Base-by-base conservation (phyloP, 257 asterid species). In the Fraxinus americana region DNA sequence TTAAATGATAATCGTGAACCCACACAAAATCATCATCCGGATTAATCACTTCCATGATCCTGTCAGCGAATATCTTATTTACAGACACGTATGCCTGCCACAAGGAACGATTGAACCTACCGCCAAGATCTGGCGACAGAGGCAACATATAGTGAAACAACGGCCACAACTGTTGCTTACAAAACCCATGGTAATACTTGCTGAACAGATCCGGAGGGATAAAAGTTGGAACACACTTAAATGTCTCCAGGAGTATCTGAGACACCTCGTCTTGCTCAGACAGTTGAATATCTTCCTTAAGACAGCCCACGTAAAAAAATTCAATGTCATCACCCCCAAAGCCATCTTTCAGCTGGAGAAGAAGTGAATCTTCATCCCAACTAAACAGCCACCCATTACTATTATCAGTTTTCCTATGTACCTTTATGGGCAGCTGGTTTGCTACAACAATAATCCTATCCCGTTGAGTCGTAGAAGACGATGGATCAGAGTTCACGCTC, bases 1-100 rank as follows among this genome's bases (percentile, higher is more conserved):
- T 92, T 34, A 92, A 80, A 83, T 92, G 98, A 82, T 92, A 92
- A 79, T 92, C 98, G 68, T 92, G 97, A 68, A 92, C 81, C 98
- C 98, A 92, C 9, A 92, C 98, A 78, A 81, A 92, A 78, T 92
- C 98, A 50, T 92, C 98, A 61, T 92, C 98, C 1, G 98, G 98
- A 54, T 90, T 92, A 68, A 92, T 92, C 80, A 92, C 98, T 81
- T 92, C 98, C 98, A 92, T 91, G 68, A 93, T 93, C 77, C 97
- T 85, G 76, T 93, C 98, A 0, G 98, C 98, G 35, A 93, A 93
- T 35, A 90, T 91, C 87, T 93, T 93, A 86, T 93, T 93, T 32
- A 93, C 98, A 0, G 98, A 93, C 0, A 93, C 98, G 70, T 93
- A 93, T 2, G 98, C 98, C 76, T 91, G 98, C 98, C 98, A 93